These are phyloP conservation scores for Sophora flavescens DNA, from an alignment of 306 rosid genomes.

Conservation along the genomic window DNA sequence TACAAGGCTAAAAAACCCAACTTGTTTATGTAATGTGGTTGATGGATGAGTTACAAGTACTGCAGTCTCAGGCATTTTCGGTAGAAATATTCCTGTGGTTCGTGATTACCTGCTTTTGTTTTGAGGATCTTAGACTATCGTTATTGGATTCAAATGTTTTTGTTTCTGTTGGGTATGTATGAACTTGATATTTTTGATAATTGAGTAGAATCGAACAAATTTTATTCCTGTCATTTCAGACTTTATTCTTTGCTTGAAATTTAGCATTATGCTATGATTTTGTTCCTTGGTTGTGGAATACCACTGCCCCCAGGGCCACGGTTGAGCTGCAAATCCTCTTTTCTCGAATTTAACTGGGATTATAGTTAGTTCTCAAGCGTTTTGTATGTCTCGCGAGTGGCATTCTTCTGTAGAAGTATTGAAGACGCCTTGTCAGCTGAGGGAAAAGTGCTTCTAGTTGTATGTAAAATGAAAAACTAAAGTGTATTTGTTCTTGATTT, in stretches of 20 bases:
- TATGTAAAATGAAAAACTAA: too few relatives aligned
- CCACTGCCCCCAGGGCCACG: too few relatives aligned
- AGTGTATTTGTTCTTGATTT: too few relatives aligned
- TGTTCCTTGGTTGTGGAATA: not conserved
- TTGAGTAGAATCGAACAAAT: slow-evolving; percentile 41
- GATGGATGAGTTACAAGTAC: slow-evolving; percentile 25
- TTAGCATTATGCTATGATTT: not conserved
- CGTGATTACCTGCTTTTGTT: slow-evolving; percentile 39
- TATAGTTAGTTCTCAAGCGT: too few relatives aligned
- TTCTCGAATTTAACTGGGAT: too few relatives aligned
- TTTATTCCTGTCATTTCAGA: not conserved
- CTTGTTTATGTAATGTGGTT: slow-evolving; percentile 75
- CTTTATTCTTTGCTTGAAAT: not conserved
- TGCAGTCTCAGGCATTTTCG: slow-evolving; percentile 8
- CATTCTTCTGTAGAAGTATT: too few relatives aligned
- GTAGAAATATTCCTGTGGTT: slow-evolving; percentile 33
- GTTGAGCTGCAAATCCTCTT: not conserved
- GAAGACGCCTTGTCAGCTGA: too few relatives aligned
- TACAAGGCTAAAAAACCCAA: slow-evolving; percentile 92
- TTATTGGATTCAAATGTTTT: slow-evolving; percentile 24
- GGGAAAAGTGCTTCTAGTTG: too few relatives aligned
- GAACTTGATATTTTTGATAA: slow-evolving; percentile 25
- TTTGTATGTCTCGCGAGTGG: too few relatives aligned
- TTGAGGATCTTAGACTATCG: slow-evolving; percentile 21
- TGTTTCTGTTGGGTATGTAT: slow-evolving; percentile 41